Conservation (phyloP, 2,329 filamentous ascomycete genomes). For the Fusarium fracticaudum region DNA sequence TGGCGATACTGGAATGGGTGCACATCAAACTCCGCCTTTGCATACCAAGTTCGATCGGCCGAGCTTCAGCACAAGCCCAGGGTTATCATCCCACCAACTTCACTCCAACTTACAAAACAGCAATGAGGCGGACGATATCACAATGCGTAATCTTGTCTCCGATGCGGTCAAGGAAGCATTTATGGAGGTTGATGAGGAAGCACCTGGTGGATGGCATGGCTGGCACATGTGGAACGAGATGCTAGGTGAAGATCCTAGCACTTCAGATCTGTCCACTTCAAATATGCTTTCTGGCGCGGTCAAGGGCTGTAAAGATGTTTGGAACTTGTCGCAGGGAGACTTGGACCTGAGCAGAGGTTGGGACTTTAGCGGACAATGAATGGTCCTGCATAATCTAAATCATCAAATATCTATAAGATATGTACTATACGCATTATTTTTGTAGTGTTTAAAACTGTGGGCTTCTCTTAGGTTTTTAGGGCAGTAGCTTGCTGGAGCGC, state of each 20-base stretch:
- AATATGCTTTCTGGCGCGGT: not conserved
- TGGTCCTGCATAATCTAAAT: not conserved
- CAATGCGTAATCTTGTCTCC: not conserved
- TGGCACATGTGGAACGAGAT: not conserved
- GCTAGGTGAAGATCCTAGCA: not conserved
- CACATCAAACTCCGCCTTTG: not conserved
- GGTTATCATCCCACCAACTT: not conserved
- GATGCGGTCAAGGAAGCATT: not conserved
- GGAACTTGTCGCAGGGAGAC: not conserved
- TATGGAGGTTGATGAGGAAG: not conserved
- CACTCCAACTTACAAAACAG: rapidly evolving
- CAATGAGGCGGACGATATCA: not conserved
- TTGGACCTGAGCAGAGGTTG: not conserved
- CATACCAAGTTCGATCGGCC: not conserved
- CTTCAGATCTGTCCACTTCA: not conserved
- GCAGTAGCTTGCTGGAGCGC: rapidly evolving
- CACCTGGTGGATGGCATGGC: not conserved
- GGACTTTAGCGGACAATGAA: not conserved
- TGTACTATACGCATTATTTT: too few relatives aligned
- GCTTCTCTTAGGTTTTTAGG: not conserved
- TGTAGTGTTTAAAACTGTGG: rapidly evolving
- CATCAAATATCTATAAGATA: too few relatives aligned
- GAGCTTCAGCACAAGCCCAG: not conserved
- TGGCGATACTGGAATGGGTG: not conserved
- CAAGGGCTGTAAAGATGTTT: not conserved